Base-by-base conservation (phyloP, 306 rosid species). In the Trifolium pratense region DNA sequence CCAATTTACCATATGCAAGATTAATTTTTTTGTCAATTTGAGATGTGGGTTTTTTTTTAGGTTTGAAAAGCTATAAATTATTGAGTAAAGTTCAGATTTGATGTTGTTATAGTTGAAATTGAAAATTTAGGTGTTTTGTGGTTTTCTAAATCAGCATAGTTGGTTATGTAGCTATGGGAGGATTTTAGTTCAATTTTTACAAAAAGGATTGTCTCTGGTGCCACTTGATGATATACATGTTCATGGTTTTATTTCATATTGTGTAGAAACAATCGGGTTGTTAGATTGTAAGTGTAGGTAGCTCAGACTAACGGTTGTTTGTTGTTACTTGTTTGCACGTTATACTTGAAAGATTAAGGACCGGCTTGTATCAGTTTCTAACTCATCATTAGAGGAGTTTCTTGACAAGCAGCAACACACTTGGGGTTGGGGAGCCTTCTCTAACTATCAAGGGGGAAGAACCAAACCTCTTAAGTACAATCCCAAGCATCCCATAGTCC, bases 301-400 rank as follows among this genome's bases (percentile, higher is more conserved):
- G 16, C 49, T 13, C 16, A 43, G 49, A 43, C 7, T 43, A 43
- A 4, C 7, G 7, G 49, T 5, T 10, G 4, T 64, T 63, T 2
- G 45, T 29, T 40, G 51, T 37, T 66, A 56, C 61, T 61, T 42
- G 14, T 75, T 61, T n/a, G 77, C 40, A 29, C 48, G 18, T 9
- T 18, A 6, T 32, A 63, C 63, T 63, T 63, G 45, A 51, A 74
- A 40, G 43, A 49, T 31, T 40, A 17, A 26, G 49, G 31, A 37
- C 16, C 7, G 9, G 49, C 3, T 36, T 63, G 10, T 48, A 5
- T 37, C 15, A 17, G 68, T 20, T 36, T 63, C 49, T 61, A 32
- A 36, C 29, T 62, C 20, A n/a, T 48, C n/a, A 48, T 48, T 32
- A 34, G 36, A 59, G n/a, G 7, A 17, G 46, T 23, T 62, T 48